Base-by-base conservation (phyloP, 2,329 filamentous ascomycete genomes). In the Plenodomus biglobosus region DNA sequence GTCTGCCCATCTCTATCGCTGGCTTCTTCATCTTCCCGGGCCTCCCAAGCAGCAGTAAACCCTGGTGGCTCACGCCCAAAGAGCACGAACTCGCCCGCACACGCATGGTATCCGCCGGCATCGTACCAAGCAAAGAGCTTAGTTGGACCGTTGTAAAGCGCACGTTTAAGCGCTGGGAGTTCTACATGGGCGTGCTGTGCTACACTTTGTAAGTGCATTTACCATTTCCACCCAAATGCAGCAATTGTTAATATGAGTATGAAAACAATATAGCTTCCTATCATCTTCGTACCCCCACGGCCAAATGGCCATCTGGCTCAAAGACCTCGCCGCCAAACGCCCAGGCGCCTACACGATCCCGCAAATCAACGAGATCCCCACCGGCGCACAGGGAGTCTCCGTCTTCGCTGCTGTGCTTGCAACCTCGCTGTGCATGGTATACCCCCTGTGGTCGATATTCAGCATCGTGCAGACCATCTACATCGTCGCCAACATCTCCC, bases 11-110 rank as follows among this genome's bases (percentile, higher is more conserved):
- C 13, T 79, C 79, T 1, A 46, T 83, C 1, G 74, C 78, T 4
- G 80, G 81, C 0, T 84, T 76, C 58, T 62, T 82, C 6, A 73
- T 81, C 56, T 80, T 81, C 50, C 79, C 79, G 0, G 78, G 80
- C 20, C 71, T 78, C 0, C 79, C 79, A 0, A 72, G 74, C 13
- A 79, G 74, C 11, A 79, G 76, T 5, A 74, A 72, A 13, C 79
- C 79, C 1, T 74, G 72, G 57, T 83, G 81, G 65, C 67, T 80
- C 15, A 76, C 65, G 5, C 59, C 67, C 4, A 60, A 55, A 3
- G 61, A 72, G 43, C 66, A 71, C 40, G 55, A 57, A 20, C 46
- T 71, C 1, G 69, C 69, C 3, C 58, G 52, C 40, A 62, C 50
- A 13, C 61, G 69, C 16, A 67, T 71, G 44, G 48, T 45, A 7